Evolutionary conservation across 164 flowering plant species (phyloP).

Genomic region (Vitis rupestris): DNA sequence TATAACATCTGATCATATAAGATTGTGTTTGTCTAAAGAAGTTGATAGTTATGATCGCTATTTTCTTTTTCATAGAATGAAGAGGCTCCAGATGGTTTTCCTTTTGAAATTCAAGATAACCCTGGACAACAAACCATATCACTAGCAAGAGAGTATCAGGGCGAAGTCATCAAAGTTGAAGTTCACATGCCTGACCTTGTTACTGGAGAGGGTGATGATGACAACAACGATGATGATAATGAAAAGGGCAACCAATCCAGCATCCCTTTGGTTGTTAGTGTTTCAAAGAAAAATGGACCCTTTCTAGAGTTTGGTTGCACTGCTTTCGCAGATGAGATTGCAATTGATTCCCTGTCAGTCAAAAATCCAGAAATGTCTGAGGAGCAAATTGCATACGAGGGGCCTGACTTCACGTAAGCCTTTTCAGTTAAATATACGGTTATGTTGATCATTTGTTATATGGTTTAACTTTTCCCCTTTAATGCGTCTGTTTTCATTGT

Average conservation of each 20-base stretch:
- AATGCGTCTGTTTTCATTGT: not conserved
- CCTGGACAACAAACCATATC: conserved; percentile 56
- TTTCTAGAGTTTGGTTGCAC: conserved; percentile 59
- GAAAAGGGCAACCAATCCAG: conserved; percentile 34
- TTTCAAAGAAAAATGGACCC: conserved; percentile 59
- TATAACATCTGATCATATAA: too few species aligned
- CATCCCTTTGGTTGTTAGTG: conserved; percentile 58
- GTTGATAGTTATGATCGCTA: too few species aligned
- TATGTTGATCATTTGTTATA: not conserved
- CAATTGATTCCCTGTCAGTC: conserved; percentile 63
- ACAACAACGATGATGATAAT: conserved; percentile 27
- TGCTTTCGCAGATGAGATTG: conserved; percentile 69
- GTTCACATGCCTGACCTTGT: conserved; percentile 79
- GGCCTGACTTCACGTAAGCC: conserved; percentile 85
- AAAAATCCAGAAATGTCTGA: conserved; percentile 57
- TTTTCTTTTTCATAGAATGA: conserved; percentile 41
- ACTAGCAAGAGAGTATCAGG: conserved; percentile 58
- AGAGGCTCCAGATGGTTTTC: conserved; percentile 58
- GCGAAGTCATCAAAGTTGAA: conserved; percentile 65
- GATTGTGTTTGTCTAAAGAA: too few species aligned
- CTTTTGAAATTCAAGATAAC: conserved; percentile 70
- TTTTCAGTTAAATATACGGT: not conserved
- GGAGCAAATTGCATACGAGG: conserved; percentile 70
- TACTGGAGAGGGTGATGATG: conserved; percentile 44
- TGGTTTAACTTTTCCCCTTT: not conserved